These are phyloP conservation scores for Colletotrichum sp. DNA, from an alignment of 2,329 filamentous ascomycete genomes.

Conservation along the genomic window DNA sequence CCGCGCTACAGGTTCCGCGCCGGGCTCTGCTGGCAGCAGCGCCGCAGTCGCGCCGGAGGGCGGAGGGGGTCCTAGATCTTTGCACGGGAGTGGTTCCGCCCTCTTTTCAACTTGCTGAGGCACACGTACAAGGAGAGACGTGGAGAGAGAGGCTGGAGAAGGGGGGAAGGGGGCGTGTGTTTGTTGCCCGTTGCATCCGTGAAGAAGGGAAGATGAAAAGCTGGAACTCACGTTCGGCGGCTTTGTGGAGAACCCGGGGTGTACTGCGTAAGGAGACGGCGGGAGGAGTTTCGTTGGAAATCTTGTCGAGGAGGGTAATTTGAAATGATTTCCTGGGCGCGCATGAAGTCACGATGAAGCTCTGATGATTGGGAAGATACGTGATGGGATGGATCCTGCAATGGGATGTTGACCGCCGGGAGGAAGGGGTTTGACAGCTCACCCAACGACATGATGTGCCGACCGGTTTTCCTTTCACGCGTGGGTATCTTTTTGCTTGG, in stretches of 20 bases:
- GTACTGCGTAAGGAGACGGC: background rate
- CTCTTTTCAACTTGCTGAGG: background rate
- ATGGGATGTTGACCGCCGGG: background rate
- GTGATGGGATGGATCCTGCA: background rate
- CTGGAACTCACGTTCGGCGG: background rate
- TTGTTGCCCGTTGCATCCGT: background rate
- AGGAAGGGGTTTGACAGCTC: background rate
- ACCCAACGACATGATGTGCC: background rate
- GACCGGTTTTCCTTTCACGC: background rate
- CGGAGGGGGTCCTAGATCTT: background rate
- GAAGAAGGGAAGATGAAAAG: background rate
- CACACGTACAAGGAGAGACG: background rate
- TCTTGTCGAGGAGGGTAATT: background rate
- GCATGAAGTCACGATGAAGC: slow-evolving; percentile 7
- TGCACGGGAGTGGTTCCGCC: background rate
- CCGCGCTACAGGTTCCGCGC: background rate
- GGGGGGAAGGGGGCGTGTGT: background rate
- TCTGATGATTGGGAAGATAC: background rate
- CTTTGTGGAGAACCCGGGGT: slow-evolving; percentile 7
- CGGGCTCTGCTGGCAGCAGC: background rate
- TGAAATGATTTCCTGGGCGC: background rate
- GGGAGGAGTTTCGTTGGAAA: background rate
- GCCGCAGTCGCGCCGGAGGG: background rate
- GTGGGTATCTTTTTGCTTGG: background rate
- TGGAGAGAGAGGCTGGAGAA: background rate